Base-by-base conservation (phyloP, 805 yeast genomes). In the Barnettozyma siamensis region DNA sequence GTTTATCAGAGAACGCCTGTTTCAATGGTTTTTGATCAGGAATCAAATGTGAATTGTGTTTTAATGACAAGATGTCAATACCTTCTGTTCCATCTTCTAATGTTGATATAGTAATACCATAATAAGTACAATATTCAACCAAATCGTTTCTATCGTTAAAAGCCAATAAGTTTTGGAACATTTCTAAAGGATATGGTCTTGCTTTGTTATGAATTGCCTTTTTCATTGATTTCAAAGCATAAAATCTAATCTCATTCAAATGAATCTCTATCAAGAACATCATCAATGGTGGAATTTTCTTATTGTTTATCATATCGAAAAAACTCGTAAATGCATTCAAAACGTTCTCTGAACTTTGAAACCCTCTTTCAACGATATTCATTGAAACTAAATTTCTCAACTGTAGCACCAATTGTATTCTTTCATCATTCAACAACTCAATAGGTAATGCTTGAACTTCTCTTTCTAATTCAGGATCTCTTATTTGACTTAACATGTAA, bases 391-490 rank as follows among this genome's bases (percentile, higher is more conserved):
- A 55, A 16, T 78, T 75, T 47, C 97, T 72, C 37, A 91, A 65
- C 55, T 75, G 73, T 26, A 88, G 57, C 1, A 96, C 95, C 18
- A 79, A 56, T 55, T 83, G 93, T 11, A 93, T 79, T 11, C 67
- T 55, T 0, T 67, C 65, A 54, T 83, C 72, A 18, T 71, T 52
- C 28, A 79, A 67, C 1, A 91, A 68, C 2, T 65, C 54, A 2
- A 47, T 42, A 0, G 97, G 96, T 30, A 88, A 61, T 13, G 69
- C 64, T 57, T 87, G 95, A 10, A 84, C 58, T 47, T 76, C 83
- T 41, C 88, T 69, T 48, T 87, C 96, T 36, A 86, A 64, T 50
- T 88, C 97, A 0, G 93, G 81, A 58, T 93, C 97, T 50, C 86
- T 70, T 8, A 86, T 64, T 51, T 88, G 91, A 50, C 88, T 77